phyloP scores from a whole-genome alignment of 805 yeast genomes.

The Yamadazyma tumulicola region DNA sequence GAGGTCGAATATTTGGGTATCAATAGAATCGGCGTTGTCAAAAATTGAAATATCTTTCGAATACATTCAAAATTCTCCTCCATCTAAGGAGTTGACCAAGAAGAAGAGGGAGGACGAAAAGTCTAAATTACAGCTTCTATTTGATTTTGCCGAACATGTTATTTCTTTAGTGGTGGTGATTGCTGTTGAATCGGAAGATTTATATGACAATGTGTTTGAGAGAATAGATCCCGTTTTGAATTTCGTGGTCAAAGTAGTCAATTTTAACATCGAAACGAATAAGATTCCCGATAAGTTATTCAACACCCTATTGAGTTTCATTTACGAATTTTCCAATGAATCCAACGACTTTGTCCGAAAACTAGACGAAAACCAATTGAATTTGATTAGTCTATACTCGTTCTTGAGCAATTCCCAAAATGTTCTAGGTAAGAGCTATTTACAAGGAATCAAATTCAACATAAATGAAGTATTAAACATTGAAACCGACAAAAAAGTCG shows the following conservation, averaged over 20 bases:
- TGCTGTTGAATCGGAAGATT: slow-evolving; percentile 56
- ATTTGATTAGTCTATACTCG: slow-evolving; percentile 3
- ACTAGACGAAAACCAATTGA: slow-evolving; percentile 19
- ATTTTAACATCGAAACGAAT: slow-evolving; percentile 30
- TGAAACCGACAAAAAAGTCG: slow-evolving; percentile 16
- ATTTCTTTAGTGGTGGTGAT: slow-evolving; percentile 66
- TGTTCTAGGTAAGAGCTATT: slow-evolving; percentile 29
- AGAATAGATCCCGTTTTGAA: slow-evolving; percentile 36
- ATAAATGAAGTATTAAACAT: slow-evolving; percentile 28
- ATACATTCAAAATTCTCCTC: slow-evolving; percentile 26
- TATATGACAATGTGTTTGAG: slow-evolving; percentile 45
- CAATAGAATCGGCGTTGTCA: slow-evolving; percentile 48
- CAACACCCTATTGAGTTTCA: slow-evolving; percentile 52
- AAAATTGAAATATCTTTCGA: slow-evolving; percentile 50
- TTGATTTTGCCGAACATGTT: slow-evolving; percentile 70
- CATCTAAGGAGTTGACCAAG: slow-evolving; percentile 14
- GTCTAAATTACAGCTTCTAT: slow-evolving; percentile 47
- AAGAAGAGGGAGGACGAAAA: slow-evolving; percentile 28
- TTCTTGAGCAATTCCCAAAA: slow-evolving; percentile 8
- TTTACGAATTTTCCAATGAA: slow-evolving; percentile 60
- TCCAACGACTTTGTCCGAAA: slow-evolving; percentile 49
- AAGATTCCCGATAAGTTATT: slow-evolving; percentile 38
- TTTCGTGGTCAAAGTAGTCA: slow-evolving; percentile 35
- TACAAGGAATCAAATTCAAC: slow-evolving; percentile 43
- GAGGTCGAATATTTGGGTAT: slow-evolving; percentile 74